Evolutionary conservation across 2,329 filamentous ascomycete species (phyloP).

Genomic region (Bipolaris bicolor): DNA sequence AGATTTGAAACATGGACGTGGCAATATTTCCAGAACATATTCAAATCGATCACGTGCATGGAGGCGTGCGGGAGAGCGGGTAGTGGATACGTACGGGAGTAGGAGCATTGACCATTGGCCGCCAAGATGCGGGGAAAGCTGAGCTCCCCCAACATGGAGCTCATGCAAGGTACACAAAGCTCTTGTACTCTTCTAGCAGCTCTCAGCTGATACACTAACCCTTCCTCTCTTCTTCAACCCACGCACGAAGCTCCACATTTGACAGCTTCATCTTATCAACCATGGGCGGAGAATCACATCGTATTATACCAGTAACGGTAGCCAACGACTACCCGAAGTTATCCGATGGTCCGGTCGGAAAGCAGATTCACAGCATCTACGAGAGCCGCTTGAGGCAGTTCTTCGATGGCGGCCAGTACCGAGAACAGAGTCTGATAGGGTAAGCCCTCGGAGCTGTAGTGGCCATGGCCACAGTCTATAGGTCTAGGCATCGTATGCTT

Average conservation of each 20-base stretch:
- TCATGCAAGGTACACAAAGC: constrained; percentile 35
- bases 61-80: constrained; percentile 4
- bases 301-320: constrained; percentile 31
- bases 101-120: constrained; percentile 14
- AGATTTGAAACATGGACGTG: too few relatives aligned
- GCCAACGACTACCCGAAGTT: constrained; percentile 42
- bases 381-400: constrained; percentile 82
- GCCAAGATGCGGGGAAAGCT: constrained; percentile 38
- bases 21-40: too few relatives aligned
- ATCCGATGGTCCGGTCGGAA: constrained; percentile 47
- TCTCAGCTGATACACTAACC: constrained; percentile 13
- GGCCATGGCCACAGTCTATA: not conserved
- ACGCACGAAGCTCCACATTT: not conserved
- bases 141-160: constrained; percentile 15
- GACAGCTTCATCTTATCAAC: constrained; percentile 8
- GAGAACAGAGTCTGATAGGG: constrained; percentile 74
- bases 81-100: constrained; percentile 13
- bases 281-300: constrained; percentile 48
- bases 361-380: constrained; percentile 79
- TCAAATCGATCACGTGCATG: too few relatives aligned
- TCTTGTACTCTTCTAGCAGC: constrained; percentile 6
- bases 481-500: constrained; percentile 9
- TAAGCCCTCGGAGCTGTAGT: constrained; percentile 49
- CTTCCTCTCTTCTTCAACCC: constrained; percentile 5
- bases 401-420: constrained; percentile 73